phyloP scores from a whole-genome alignment of 257 asterid species.

The Salvia rosmarinus region DNA sequence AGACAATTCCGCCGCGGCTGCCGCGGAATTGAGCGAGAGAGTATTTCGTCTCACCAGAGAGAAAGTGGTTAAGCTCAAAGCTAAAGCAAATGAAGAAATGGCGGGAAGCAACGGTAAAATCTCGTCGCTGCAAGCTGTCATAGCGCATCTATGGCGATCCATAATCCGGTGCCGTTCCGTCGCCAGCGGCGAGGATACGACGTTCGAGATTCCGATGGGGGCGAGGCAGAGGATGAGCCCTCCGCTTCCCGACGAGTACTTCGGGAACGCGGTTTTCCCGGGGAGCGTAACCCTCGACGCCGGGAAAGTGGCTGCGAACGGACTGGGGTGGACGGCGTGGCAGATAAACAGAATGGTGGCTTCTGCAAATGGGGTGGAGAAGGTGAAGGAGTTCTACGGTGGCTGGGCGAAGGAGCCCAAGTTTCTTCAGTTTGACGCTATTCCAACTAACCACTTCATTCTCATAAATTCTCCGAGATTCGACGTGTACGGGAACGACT shows the following conservation, averaged over 20 bases:
- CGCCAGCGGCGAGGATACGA: conserved; percentile 9
- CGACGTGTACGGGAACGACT: conserved; percentile 44
- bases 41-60: conserved; percentile 35
- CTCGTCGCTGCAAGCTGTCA: conserved; percentile 52
- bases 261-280: conserved; percentile 47
- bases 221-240: conserved; percentile 43
- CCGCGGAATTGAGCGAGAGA: conserved; percentile 16
- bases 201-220: conserved; percentile 35
- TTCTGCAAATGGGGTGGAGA: conserved; percentile 12
- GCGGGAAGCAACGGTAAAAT: conserved; percentile 20
- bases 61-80: conserved; percentile 33
- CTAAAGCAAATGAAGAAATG: conserved; percentile 38
- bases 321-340: conserved; percentile 55
- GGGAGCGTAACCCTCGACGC: conserved; percentile 30
- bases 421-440: not conserved
- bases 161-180: conserved; percentile 34
- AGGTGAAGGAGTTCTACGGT: conserved; percentile 31
- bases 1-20: not conserved
- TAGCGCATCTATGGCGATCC: conserved; percentile 55
- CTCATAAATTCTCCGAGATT: conserved; percentile 55
- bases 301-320: conserved; percentile 32
- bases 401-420: conserved; percentile 45
- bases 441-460: conserved; percentile 13
- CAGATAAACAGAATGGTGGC: conserved; percentile 42
- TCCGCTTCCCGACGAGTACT: conserved; percentile 50